Conservation (phyloP, 768 basidiomycete genomes). For the Hericium rajendrae region DNA sequence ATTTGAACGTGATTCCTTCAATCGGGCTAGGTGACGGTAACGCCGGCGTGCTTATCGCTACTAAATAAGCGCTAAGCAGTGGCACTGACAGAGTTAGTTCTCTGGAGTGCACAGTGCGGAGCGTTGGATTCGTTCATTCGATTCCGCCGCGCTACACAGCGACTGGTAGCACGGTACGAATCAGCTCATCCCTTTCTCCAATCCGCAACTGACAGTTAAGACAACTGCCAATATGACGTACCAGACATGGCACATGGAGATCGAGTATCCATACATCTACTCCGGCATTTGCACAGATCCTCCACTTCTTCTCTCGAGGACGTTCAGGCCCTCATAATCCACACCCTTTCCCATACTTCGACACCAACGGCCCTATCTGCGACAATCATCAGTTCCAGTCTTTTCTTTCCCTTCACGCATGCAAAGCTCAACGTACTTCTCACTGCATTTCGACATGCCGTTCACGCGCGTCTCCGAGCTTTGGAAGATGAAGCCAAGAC, state of each 20-base stretch:
- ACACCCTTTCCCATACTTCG: slow-evolving; percentile 43
- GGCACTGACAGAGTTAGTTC: no score
- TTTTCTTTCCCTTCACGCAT: slow-evolving; percentile 40
- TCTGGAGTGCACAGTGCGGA: no score
- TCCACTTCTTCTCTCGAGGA: slow-evolving; percentile 37
- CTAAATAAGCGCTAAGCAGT: no score
- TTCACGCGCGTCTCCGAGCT: slow-evolving; percentile 40
- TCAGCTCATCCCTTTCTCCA: no score
- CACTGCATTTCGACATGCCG: slow-evolving; percentile 50
- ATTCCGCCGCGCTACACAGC: no score
- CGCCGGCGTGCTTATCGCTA: no score
- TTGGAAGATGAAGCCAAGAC: slow-evolving; percentile 23
- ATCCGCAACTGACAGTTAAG: no score
- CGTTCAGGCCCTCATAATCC: slow-evolving; percentile 45
- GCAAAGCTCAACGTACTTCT: slow-evolving; percentile 39
- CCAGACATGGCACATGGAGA: slow-evolving; percentile 12
- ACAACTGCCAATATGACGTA: no score
- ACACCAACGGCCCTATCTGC: slow-evolving; percentile 51
- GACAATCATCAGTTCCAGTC: slow-evolving; percentile 43
- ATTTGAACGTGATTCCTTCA: no score
- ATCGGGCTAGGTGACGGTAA: no score
- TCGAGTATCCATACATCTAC: slow-evolving; percentile 32
- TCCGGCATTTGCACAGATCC: slow-evolving; percentile 41
- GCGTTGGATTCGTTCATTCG: no score
- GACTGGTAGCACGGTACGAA: no score